Conservation (phyloP, 164 flowering plant genomes). For the Vitis riparia region DNA sequence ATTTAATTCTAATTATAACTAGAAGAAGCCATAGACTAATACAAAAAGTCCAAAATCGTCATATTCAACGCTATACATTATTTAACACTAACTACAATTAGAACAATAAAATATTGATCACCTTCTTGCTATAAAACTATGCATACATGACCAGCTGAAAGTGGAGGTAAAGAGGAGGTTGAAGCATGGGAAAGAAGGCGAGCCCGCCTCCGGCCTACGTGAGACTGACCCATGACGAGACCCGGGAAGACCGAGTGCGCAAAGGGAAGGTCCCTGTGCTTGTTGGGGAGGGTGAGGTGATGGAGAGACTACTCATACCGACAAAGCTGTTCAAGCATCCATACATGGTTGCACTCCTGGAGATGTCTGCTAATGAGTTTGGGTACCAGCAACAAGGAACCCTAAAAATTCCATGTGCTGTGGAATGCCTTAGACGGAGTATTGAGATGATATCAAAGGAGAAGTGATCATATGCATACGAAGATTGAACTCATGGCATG, state of each 20-base stretch:
- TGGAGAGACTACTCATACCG: constrained; percentile 25
- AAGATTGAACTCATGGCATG: too few relatives aligned
- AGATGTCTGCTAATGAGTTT: constrained; percentile 26
- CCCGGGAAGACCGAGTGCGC: neutral
- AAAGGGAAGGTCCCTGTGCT: constrained; percentile 32
- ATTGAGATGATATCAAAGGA: constrained; percentile 7
- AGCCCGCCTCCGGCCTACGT: neutral
- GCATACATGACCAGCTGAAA: neutral
- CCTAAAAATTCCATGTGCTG: constrained; percentile 21
- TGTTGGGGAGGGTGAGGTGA: constrained; percentile 19
- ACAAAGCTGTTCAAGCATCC: constrained; percentile 28
- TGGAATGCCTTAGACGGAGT: constrained; percentile 12
- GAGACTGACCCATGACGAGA: neutral
- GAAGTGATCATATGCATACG: neutral
- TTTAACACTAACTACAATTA: too few relatives aligned
- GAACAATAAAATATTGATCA: neutral
- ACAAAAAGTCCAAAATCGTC: too few relatives aligned
- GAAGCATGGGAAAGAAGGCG: neutral
- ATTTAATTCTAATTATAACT: neutral
- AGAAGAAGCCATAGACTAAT: neutral
- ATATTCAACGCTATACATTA: too few relatives aligned
- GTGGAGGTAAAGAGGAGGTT: neutral
- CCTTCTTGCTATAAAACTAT: neutral
- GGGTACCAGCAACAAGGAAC: constrained; percentile 26
- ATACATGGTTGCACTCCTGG: constrained; percentile 20